These are phyloP conservation scores for Neurospora sp. DNA, from an alignment of 495 filamentous ascomycete species.

Conservation along the genomic window DNA sequence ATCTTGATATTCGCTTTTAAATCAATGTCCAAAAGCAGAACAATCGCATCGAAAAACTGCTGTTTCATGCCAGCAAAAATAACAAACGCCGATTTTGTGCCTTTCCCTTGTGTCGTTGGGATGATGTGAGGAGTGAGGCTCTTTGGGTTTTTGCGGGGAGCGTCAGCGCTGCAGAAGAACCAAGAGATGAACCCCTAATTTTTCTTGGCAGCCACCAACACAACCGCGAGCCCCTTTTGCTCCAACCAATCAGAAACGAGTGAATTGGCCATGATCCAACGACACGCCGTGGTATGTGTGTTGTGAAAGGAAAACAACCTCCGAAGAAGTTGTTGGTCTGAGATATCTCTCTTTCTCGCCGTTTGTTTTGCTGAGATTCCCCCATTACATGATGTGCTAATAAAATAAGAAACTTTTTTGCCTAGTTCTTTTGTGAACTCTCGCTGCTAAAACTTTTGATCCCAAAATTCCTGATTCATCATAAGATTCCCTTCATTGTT, in stretches of 20 bases:
- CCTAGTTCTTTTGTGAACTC: not conserved
- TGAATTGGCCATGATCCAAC: not conserved
- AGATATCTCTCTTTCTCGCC: not conserved
- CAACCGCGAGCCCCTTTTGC: not conserved
- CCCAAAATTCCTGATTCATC: not conserved
- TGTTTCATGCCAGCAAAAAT: not conserved
- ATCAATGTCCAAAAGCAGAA: not conserved
- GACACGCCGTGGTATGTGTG: not conserved
- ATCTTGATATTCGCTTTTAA: not conserved
- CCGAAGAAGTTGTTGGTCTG: not conserved
- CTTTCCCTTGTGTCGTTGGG: not conserved
- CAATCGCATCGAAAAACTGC: not conserved
- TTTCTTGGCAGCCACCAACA: not conserved
- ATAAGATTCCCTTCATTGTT: not conserved
- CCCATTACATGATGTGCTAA: not conserved
- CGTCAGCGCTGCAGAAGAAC: not conserved
- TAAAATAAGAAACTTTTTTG: not conserved
- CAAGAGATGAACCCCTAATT: not conserved
- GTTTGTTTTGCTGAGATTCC: not conserved
- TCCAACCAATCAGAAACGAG: not conserved
- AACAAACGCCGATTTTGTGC: not conserved
- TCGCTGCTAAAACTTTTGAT: not conserved
- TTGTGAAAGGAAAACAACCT: not conserved
- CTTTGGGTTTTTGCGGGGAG: not conserved
- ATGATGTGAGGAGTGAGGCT: not conserved